Evolutionary conservation across 2,329 filamentous ascomycete genomes (phyloP).

Genomic region (Orbilia blumenaviensis): DNA sequence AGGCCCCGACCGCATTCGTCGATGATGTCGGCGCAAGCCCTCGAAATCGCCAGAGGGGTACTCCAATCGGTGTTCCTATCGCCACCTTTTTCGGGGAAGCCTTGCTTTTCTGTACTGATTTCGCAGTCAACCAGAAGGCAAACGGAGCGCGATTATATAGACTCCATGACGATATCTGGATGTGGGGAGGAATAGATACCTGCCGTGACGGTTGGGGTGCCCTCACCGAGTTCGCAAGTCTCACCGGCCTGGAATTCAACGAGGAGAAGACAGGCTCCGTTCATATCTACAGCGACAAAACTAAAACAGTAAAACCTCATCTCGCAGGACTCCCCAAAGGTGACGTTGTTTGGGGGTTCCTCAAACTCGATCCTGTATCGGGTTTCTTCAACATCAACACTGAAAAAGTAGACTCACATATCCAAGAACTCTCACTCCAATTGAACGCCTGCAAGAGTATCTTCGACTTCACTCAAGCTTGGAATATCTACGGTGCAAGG

Average conservation of each 20-base stretch:
- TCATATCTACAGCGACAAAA: constrained; percentile 59
- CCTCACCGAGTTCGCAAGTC: constrained; percentile 66
- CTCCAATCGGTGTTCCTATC: constrained; percentile 69
- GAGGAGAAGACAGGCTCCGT: constrained; percentile 68
- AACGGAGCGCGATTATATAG: constrained; percentile 68
- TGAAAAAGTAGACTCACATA: constrained; percentile 68
- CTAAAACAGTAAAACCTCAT: constrained; percentile 53
- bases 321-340: constrained; percentile 64
- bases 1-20: constrained; percentile 68
- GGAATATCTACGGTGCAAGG: constrained; percentile 68
- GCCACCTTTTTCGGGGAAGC: constrained; percentile 70
- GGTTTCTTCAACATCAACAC: constrained; percentile 71
- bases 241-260: constrained; percentile 70
- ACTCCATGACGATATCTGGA: constrained; percentile 73
- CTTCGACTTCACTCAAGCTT: constrained; percentile 70
- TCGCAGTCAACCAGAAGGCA: constrained; percentile 70
- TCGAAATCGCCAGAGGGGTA: constrained; percentile 66
- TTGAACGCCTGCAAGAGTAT: constrained; percentile 67
- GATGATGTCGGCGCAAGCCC: constrained; percentile 65
- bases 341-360: constrained; percentile 69
- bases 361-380: constrained; percentile 66
- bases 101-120: constrained; percentile 72
- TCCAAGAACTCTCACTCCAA: constrained; percentile 69
- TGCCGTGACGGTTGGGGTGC: constrained; percentile 70
- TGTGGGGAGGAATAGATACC: constrained; percentile 68